Base-by-base conservation (phyloP, 169 alveolate species). In the Cryptosporidium parvum region DNA sequence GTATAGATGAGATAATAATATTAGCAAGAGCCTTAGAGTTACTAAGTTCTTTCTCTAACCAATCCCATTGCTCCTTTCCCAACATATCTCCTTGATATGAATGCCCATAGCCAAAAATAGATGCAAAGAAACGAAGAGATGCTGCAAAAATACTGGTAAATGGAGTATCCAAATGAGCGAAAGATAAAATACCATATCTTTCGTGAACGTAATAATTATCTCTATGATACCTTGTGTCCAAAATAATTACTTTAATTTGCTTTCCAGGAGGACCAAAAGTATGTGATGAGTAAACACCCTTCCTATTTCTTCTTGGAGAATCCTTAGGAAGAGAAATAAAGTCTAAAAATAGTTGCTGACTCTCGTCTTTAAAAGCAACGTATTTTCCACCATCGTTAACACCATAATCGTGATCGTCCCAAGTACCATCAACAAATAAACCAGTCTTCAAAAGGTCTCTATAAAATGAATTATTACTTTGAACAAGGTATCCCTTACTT, bases 1-100 rank as follows among this genome's bases (percentile, higher is more conserved):
- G 98, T 9, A 93, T 91, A 9, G 98, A 95, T 8, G 98, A 95
- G 33, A 96, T 94, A 68, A 96, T 85, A n/a, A 96, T 86, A 48
- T 96, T 97, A 14, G 95, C 94, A 29, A 85, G 92, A 3, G 98
- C 97, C 3, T 89, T 86, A 44, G 98, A 95, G 72, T 95, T 86
- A 70, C 93, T 87, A 21, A 96, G 94, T 71, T 96, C 97, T 29
- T 92, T 92, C 86, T 95, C 96, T 16, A 96, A 91, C 98, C 98
- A 96, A 42, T 73, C 35, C 98, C 98, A 96, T 84, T 96, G 98
- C 52, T 94, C 97, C 52, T 92, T 93, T 9, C 98, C 98, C 86
- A 96, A 70, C 33, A 95, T 85, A 75, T 96, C 98, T 33, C 96
- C 97, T 23, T 69, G 69, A 87, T 95, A 95, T 42, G 93, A 69